These are phyloP conservation scores for Caloboletus firmus DNA, from an alignment of 1,284 basidiomycete genomes.

Conservation along the genomic window DNA sequence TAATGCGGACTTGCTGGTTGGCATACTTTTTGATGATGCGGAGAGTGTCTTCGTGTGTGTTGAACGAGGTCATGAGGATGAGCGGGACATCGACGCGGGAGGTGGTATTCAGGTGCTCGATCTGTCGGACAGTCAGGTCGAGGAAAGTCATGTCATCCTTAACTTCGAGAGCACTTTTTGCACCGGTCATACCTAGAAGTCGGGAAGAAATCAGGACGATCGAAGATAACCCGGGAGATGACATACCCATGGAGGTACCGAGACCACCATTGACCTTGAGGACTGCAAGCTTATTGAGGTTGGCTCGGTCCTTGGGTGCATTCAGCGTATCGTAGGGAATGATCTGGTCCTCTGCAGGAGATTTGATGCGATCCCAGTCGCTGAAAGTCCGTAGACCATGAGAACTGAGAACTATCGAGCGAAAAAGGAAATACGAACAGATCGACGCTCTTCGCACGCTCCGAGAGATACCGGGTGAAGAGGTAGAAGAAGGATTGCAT, in stretches of 20 bases:
- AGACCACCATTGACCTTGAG: slow-evolving; percentile 99
- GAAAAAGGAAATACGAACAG: slow-evolving; percentile 63
- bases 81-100: slow-evolving; percentile 86
- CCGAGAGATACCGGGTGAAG: slow-evolving; percentile 96
- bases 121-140: slow-evolving; percentile 95
- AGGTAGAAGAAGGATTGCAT: slow-evolving; percentile 99
- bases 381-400: slow-evolving; percentile 44
- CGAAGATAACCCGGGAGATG: background rate
- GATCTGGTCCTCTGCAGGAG: slow-evolving; percentile 92
- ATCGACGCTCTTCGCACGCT: slow-evolving; percentile 93
- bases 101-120: slow-evolving; percentile 84
- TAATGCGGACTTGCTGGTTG: slow-evolving; percentile 95
- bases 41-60: slow-evolving; percentile 96
- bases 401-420: slow-evolving; percentile 5
- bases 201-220: slow-evolving; percentile 12
- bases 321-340: slow-evolving; percentile 82
- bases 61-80: slow-evolving; percentile 99
- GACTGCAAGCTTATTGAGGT: slow-evolving; percentile 94
- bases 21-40: slow-evolving; percentile 99
- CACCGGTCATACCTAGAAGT: slow-evolving; percentile 81
- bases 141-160: slow-evolving; percentile 99
- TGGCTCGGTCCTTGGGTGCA: slow-evolving; percentile 59
- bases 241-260: slow-evolving; percentile 91
- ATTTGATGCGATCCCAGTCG: slow-evolving; percentile 97
- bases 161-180: slow-evolving; percentile 90